phyloP scores from a whole-genome alignment of 1,284 basidiomycete genomes.

The Melanopsichium pennsylvanicum region DNA sequence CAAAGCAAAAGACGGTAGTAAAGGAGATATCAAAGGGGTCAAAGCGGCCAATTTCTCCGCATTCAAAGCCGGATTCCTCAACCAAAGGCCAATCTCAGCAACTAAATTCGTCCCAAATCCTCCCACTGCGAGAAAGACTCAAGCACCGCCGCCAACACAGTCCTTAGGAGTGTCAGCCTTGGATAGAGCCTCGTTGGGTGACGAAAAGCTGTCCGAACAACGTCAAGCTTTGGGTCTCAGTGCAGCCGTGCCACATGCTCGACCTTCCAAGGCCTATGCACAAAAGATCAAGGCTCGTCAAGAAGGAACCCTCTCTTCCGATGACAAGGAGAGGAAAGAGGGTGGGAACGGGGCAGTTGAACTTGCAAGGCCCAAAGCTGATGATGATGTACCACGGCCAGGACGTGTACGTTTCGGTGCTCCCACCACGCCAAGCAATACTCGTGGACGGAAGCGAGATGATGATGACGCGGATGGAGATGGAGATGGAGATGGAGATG shows the following conservation, averaged over 20 bases:
- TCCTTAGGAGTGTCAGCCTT: conserved; percentile 59
- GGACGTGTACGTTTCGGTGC: conserved; percentile 44
- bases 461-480: not conserved
- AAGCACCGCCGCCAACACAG: conserved; percentile 29
- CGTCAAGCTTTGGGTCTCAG: conserved; percentile 49
- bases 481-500: conserved; percentile 23
- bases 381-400: conserved; percentile 35
- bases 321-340: conserved; percentile 4
- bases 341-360: conserved; percentile 1
- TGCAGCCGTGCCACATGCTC: conserved; percentile 58
- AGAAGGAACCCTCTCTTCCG: conserved; percentile 1
- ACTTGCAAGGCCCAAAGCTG: conserved; percentile 30
- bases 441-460: too few species aligned
- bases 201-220: conserved; percentile 38
- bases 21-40: conserved; percentile 2
- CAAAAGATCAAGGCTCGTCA: conserved; percentile 47
- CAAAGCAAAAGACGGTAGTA: not conserved
- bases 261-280: conserved; percentile 62
- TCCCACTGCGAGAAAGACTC: not conserved
- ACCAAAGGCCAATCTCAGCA: conserved; percentile 32
- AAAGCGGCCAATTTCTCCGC: conserved; percentile 44
- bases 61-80: conserved; percentile 58
- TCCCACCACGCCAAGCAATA: conserved; percentile 3
- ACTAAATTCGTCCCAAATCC: conserved; percentile 29
- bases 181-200: conserved; percentile 48